Conservation (phyloP, 2,329 filamentous ascomycete genomes). For the Didymella pomorum region DNA sequence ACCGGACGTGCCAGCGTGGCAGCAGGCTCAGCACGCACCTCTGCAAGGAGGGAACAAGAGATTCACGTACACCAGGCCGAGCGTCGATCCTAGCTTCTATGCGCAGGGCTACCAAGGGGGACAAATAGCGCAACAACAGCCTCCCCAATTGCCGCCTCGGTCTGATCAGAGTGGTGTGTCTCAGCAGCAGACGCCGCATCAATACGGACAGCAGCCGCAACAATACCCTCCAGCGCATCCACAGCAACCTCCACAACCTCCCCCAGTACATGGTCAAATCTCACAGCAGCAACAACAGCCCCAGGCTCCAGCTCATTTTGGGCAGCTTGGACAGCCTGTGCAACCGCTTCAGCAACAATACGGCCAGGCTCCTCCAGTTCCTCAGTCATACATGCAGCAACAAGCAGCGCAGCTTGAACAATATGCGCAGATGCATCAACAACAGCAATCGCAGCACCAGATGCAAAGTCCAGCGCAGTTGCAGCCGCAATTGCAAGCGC, state of each 20-base stretch:
- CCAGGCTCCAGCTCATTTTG: slow-evolving; percentile 26
- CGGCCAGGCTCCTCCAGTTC: slow-evolving; percentile 18
- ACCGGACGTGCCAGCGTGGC: slow-evolving; percentile 49
- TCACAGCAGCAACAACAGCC: slow-evolving; percentile 26
- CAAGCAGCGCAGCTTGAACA: slow-evolving; percentile 21
- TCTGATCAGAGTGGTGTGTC: slow-evolving; percentile 17
- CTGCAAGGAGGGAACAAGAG: slow-evolving; percentile 43
- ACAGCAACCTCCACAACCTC: slow-evolving; percentile 17
- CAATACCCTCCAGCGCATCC: slow-evolving; percentile 16
- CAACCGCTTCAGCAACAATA: slow-evolving; percentile 29
- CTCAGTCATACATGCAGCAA: slow-evolving; percentile 29
- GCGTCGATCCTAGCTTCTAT: slow-evolving; percentile 37
- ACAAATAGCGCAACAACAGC: slow-evolving; percentile 25
- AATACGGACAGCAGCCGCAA: slow-evolving; percentile 24
- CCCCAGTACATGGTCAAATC: slow-evolving; percentile 15
- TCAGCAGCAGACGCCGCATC: slow-evolving; percentile 26
- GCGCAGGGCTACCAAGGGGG: slow-evolving; percentile 36
- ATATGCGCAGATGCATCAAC: slow-evolving; percentile 16
- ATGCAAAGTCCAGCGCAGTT: slow-evolving; percentile 20
- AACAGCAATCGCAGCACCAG: slow-evolving; percentile 21
- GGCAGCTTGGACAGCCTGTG: slow-evolving; percentile 26
- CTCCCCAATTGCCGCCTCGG: slow-evolving; percentile 27
- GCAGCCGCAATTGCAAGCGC: slow-evolving; percentile 34
- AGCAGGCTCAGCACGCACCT: slow-evolving; percentile 47
- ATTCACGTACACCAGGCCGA: slow-evolving; percentile 44